These are phyloP conservation scores for Ceratocystis lukuohia DNA, from an alignment of 2,329 filamentous ascomycete genomes.

Conservation along the genomic window DNA sequence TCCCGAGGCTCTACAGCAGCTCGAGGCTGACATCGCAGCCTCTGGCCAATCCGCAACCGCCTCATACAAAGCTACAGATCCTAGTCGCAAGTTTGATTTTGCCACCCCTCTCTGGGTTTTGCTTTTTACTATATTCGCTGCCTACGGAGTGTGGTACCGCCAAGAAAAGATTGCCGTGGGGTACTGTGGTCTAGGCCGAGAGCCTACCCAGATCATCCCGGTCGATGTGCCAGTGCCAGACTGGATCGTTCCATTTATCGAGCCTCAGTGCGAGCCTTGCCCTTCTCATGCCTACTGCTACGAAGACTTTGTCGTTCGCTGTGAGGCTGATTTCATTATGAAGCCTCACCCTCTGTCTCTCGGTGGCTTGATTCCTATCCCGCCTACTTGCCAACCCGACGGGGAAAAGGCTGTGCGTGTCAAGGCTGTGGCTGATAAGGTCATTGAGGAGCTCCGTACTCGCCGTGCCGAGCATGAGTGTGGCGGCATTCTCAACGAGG, in stretches of 20 bases:
- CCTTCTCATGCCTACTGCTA: constrained; percentile 85
- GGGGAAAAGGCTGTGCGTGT: constrained; percentile 81
- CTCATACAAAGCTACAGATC: constrained; percentile 31
- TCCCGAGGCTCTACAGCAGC: constrained; percentile 71
- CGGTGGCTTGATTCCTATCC: constrained; percentile 66
- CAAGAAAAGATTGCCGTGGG: constrained; percentile 95
- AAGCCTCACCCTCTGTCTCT: constrained; percentile 73
- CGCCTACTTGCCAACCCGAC: constrained; percentile 88
- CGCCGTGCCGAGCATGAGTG: constrained; percentile 85
- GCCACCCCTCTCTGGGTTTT: constrained; percentile 59
- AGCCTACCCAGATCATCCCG: constrained; percentile 39
- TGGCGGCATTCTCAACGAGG: constrained; percentile 52
- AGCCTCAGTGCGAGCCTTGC: constrained; percentile 78
- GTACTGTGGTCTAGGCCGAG: constrained; percentile 75
- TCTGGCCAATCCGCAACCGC: constrained; percentile 36
- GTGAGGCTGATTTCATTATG: constrained; percentile 77
- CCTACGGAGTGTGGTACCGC: constrained; percentile 71
- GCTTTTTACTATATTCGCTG: constrained; percentile 52
- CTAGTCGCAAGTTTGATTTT: constrained; percentile 34
- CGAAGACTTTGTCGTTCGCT: constrained; percentile 59
- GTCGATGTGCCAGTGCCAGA: constrained; percentile 49
- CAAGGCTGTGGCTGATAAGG: constrained; percentile 74
- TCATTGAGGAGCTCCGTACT: constrained; percentile 73
- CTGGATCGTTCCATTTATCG: constrained; percentile 53
- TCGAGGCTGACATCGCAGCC: constrained; percentile 54